phyloP scores from a whole-genome alignment of 139 green algal genomes.

The Chlamydomonas eustigma region DNA sequence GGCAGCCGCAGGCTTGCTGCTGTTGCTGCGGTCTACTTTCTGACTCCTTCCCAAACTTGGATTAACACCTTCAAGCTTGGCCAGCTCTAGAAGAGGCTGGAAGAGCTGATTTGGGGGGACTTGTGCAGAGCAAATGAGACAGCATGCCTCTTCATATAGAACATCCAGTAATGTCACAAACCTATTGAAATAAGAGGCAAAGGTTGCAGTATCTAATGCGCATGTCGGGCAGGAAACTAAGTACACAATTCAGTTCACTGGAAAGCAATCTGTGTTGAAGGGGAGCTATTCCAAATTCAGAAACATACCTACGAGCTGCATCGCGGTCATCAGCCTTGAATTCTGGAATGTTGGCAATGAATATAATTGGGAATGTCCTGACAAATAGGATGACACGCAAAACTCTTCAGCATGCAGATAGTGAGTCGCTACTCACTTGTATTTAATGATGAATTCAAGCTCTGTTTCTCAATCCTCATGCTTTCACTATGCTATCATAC shows the following conservation, averaged over 20 bases:
- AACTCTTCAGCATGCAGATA: too few relatives aligned
- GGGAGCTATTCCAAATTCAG: neutral
- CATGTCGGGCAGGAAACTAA: too few relatives aligned
- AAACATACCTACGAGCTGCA: conserved; percentile 45
- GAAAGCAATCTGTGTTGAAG: too few relatives aligned
- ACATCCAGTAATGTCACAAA: conserved; percentile 83
- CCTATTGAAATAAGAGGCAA: neutral
- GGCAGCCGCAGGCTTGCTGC: too few relatives aligned
- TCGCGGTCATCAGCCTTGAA: conserved; percentile 50
- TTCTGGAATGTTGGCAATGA: conserved; percentile 55
- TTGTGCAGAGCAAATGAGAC: conserved; percentile 55
- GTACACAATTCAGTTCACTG: too few relatives aligned
- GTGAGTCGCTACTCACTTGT: too few relatives aligned
- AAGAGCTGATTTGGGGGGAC: conserved; percentile 60
- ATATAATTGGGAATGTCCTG: conserved; percentile 43
- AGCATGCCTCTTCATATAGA: conserved; percentile 66
- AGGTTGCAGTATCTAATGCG: too few relatives aligned
- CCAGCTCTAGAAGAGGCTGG: conserved; percentile 4
- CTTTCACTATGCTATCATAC: too few relatives aligned
- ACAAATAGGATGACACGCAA: too few relatives aligned
- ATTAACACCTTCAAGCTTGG: neutral
- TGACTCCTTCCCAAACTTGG: neutral
- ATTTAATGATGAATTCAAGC: too few relatives aligned
- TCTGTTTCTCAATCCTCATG: too few relatives aligned
- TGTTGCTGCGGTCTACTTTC: neutral